Evolutionary conservation across 768 basidiomycete genomes (phyloP).

Genomic region (Mycena leptocephala): DNA sequence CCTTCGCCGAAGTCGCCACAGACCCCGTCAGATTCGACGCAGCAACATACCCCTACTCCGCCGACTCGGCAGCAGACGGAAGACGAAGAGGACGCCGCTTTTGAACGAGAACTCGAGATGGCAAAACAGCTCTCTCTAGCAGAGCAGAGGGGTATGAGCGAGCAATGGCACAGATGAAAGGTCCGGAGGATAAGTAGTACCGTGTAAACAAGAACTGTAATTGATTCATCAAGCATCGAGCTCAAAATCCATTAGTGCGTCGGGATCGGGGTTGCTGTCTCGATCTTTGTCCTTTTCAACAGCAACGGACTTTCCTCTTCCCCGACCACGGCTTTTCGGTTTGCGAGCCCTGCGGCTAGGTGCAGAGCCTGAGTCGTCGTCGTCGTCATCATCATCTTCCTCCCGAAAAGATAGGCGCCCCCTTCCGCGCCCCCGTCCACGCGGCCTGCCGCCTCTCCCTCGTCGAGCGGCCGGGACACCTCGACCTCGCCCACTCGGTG

Average conservation of each 20-base stretch:
- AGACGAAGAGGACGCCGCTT: constrained; percentile 40
- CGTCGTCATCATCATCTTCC: constrained; percentile 32
- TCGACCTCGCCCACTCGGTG: constrained; percentile 35
- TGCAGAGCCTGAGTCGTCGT: constrained; percentile 19
- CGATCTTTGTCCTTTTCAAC: constrained; percentile 48
- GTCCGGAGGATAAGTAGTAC: constrained; percentile 6
- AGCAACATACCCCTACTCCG: not conserved
- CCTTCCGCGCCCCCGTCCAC: constrained; percentile 54
- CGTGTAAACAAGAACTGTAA: constrained; percentile 20
- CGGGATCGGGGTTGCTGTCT: constrained; percentile 45
- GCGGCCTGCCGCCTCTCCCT: constrained; percentile 46
- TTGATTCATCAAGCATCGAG: constrained; percentile 17
- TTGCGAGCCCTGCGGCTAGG: constrained; percentile 50
- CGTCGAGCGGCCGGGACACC: constrained; percentile 18
- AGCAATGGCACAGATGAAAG: constrained; percentile 28
- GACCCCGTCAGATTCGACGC: not conserved
- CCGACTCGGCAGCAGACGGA: constrained; percentile 9
- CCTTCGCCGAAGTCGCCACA: not conserved
- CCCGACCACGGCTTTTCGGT: constrained; percentile 50
- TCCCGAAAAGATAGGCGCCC: constrained; percentile 44
- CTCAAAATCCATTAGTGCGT: constrained; percentile 24
- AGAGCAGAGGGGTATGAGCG: constrained; percentile 47
- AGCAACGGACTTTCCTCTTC: constrained; percentile 45
- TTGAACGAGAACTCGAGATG: constrained; percentile 48
- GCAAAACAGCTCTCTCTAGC: constrained; percentile 54